Evolutionary conservation across 1,284 basidiomycete species (phyloP).

Genomic region (Meira nashicola): DNA sequence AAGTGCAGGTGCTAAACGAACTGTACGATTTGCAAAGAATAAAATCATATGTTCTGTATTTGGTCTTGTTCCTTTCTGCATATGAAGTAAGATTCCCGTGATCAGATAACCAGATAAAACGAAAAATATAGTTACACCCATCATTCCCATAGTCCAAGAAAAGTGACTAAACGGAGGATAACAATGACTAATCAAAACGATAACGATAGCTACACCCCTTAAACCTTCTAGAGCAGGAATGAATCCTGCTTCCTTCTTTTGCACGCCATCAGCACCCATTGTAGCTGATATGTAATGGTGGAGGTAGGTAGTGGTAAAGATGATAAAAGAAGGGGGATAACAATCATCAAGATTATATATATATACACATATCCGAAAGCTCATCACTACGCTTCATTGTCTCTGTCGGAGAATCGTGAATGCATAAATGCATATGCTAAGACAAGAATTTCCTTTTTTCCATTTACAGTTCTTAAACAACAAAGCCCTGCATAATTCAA

Average conservation of each 20-base stretch:
- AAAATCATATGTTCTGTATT: not conserved
- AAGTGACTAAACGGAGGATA: slow-evolving; percentile 10
- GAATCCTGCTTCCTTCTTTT: not conserved
- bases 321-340: too few species aligned
- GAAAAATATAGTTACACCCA: slow-evolving; percentile 25
- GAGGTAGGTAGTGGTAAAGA: too few species aligned
- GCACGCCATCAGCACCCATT: too few species aligned
- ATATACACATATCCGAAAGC: too few species aligned
- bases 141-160: slow-evolving; percentile 20
- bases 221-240: not conserved
- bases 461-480: too few species aligned
- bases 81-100: slow-evolving; percentile 21
- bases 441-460: too few species aligned
- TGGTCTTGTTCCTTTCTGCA: not conserved
- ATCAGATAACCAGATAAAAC: slow-evolving; percentile 27
- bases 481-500: too few species aligned
- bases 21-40: slow-evolving; percentile 20
- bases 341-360: too few species aligned
- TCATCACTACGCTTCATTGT: too few species aligned
- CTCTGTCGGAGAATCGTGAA: too few species aligned
- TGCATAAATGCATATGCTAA: too few species aligned
- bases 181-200: not conserved
- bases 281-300: too few species aligned
- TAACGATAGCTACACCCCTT: not conserved
- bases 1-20: slow-evolving; percentile 2